These are phyloP conservation scores for Exophiala alcalophila DNA, from an alignment of 2,329 filamentous ascomycete genomes.

Conservation along the genomic window DNA sequence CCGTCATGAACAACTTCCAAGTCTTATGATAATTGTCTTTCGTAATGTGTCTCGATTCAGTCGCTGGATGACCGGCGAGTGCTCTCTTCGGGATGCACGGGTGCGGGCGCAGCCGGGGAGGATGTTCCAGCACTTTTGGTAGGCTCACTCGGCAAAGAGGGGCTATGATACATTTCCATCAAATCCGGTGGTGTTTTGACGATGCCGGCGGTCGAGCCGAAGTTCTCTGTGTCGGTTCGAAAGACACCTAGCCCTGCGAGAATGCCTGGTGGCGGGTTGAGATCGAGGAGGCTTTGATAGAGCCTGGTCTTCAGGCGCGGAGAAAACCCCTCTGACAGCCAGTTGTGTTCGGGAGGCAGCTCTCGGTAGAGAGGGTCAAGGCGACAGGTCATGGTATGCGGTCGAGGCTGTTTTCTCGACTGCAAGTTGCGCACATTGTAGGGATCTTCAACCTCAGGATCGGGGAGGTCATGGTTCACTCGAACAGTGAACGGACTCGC, in stretches of 20 bases:
- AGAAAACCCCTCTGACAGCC: slow-evolving; percentile 18
- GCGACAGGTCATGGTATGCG: slow-evolving; percentile 22
- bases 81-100: too few relatives aligned
- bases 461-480: slow-evolving; percentile 22
- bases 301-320: slow-evolving; percentile 19
- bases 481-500: slow-evolving; percentile 23
- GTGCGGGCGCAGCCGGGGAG: too few relatives aligned
- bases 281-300: slow-evolving; percentile 19
- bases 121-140: not conserved
- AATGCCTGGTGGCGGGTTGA: slow-evolving; percentile 12
- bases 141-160: not conserved
- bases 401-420: slow-evolving; percentile 17
- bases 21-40: too few relatives aligned
- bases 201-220: slow-evolving; percentile 17
- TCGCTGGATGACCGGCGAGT: too few relatives aligned
- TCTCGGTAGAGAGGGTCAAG: slow-evolving; percentile 1
- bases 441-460: slow-evolving; percentile 25
- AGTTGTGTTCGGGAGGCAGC: slow-evolving; percentile 10
- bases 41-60: too few relatives aligned
- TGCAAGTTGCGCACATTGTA: slow-evolving; percentile 29
- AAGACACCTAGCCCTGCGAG: slow-evolving; percentile 18
- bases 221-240: slow-evolving; percentile 5
- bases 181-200: slow-evolving; percentile 11
- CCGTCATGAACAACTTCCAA: too few relatives aligned
- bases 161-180: slow-evolving; percentile 12